These are phyloP conservation scores for Mycena olivaceomarginata DNA, from an alignment of 768 basidiomycete species.

Conservation along the genomic window DNA sequence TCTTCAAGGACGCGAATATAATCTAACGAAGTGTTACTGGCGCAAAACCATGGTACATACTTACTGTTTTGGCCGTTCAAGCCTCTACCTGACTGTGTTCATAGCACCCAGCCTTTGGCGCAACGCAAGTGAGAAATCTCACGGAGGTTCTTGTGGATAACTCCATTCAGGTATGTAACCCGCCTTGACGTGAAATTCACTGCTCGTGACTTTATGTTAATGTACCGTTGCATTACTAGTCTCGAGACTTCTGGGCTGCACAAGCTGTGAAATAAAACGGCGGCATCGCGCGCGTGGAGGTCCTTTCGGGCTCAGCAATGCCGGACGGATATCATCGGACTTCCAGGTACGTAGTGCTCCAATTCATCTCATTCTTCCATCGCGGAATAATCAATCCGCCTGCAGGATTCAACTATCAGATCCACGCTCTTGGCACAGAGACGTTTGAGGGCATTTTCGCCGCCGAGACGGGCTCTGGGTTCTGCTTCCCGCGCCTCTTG, in stretches of 20 bases:
- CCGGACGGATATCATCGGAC: constrained; percentile 86
- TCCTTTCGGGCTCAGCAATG: constrained; percentile 76
- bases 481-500: neutral
- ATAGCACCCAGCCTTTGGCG: constrained; percentile 82
- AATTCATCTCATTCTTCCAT: too few species aligned
- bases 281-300: constrained; percentile 66
- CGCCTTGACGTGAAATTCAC: neutral
- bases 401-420: too few species aligned
- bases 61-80: neutral
- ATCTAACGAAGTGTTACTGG: constrained; percentile 6
- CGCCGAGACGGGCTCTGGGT: constrained; percentile 31
- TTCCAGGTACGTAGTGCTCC: constrained; percentile 65
- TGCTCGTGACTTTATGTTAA: neutral
- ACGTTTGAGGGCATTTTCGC: too few species aligned
- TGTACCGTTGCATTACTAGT: constrained; percentile 50
- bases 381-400: too few species aligned
- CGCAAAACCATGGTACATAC: constrained; percentile 49
- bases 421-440: too few species aligned
- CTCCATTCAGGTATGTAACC: constrained; percentile 63
- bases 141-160: constrained; percentile 68
- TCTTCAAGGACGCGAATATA: neutral
- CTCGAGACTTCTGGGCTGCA: constrained; percentile 67
- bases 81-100: neutral
- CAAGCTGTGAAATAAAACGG: constrained; percentile 55
- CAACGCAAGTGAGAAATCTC: constrained; percentile 73